Evolutionary conservation across 1,284 basidiomycete species (phyloP).

Genomic region (Peniophora sp.): DNA sequence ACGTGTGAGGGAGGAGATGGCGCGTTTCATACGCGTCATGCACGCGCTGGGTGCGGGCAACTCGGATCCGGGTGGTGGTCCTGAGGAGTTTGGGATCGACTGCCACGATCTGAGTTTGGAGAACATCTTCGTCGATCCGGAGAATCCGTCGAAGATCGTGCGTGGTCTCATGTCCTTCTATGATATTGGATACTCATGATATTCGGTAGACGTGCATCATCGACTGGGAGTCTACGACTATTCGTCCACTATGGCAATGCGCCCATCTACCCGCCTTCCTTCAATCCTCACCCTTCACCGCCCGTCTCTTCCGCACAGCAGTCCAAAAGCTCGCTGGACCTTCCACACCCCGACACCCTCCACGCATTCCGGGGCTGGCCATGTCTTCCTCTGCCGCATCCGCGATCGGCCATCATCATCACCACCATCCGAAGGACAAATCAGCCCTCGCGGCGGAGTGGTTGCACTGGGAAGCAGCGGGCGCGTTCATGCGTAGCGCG

Average conservation of each 20-base stretch:
- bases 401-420: constrained; percentile 7
- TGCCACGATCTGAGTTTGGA: constrained; percentile 74
- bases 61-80: constrained; percentile 14
- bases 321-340: constrained; percentile 36
- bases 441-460: constrained; percentile 53
- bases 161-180: constrained; percentile 21
- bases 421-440: constrained; percentile 13
- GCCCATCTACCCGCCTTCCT: constrained; percentile 76
- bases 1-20: constrained; percentile 58
- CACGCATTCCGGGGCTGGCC: not conserved
- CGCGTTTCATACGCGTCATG: constrained; percentile 58
- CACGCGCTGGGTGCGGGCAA: constrained; percentile 34
- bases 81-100: constrained; percentile 64
- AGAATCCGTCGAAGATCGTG: constrained; percentile 62
- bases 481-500: constrained; percentile 58
- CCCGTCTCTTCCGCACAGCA: constrained; percentile 58
- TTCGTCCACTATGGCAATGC: constrained; percentile 72
- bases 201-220: constrained; percentile 64
- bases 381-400: constrained; percentile 8
- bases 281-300: constrained; percentile 63
- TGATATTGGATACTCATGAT: constrained; percentile 1
- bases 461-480: constrained; percentile 60
- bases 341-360: constrained; percentile 1
- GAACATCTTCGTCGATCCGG: constrained; percentile 71
- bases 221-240: constrained; percentile 81